Evolutionary conservation across 192 early-diverging fungal species (phyloP).

Genomic region (Dispira parvispora): DNA sequence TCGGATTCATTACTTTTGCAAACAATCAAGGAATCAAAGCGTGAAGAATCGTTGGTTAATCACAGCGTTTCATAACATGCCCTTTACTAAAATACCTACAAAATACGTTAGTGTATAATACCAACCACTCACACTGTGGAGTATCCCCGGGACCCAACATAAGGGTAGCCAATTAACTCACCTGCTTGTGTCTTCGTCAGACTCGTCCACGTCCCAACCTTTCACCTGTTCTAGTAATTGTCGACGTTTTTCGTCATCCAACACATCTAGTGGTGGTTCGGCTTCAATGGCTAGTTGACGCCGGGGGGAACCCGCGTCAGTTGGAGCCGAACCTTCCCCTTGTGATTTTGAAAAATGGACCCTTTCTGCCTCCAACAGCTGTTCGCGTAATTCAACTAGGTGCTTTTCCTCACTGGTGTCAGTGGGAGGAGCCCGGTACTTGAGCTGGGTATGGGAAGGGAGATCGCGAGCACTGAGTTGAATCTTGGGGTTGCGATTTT

Average conservation of each 20-base stretch:
- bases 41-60: neutral
- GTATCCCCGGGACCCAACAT: neutral
- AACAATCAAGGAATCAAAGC: neutral
- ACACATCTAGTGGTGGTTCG: conserved; percentile 21
- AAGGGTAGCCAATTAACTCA: neutral
- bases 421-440: conserved; percentile 32
- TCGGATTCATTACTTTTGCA: neutral
- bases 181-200: conserved; percentile 12
- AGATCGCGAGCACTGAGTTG: conserved; percentile 51
- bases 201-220: conserved; percentile 34
- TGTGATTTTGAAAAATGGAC: conserved; percentile 36
- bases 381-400: conserved; percentile 39
- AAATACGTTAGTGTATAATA: neutral
- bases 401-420: conserved; percentile 34
- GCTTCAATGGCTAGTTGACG: conserved; percentile 18
- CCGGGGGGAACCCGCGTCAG: neutral
- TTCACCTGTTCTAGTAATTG: conserved; percentile 34
- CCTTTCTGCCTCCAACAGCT: conserved; percentile 47
- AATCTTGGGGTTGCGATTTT: conserved; percentile 38
- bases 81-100: neutral
- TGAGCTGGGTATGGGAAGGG: conserved; percentile 59
- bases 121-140: neutral
- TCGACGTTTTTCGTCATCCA: conserved; percentile 20
- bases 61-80: neutral
- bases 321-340: conserved; percentile 12